These are phyloP conservation scores for Phytophthora aleatoria DNA, from an alignment of 352 stramenopile species.

Conservation along the genomic window DNA sequence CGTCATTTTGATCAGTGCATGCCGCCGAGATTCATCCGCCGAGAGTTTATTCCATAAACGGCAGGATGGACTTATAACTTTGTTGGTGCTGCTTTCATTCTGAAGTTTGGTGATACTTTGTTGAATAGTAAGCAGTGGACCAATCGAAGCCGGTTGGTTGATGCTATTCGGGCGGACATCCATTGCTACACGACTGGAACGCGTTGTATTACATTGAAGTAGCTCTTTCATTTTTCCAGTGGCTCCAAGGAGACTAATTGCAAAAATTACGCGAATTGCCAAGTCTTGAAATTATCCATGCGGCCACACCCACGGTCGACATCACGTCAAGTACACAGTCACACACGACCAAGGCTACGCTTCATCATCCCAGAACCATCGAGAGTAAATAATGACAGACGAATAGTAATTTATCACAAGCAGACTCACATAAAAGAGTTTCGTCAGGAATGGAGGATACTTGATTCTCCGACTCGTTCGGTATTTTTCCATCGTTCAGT, in stretches of 20 bases:
- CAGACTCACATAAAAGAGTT: not conserved
- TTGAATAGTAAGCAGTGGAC: not conserved
- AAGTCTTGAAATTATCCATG: not conserved
- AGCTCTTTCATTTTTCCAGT: not conserved
- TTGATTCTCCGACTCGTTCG: no score
- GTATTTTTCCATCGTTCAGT: no score
- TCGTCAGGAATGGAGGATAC: not conserved
- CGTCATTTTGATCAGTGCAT: not conserved
- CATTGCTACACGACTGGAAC: not conserved
- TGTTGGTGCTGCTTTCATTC: not conserved
- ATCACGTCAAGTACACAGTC: not conserved
- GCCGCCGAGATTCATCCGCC: not conserved
- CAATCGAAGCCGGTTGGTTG: not conserved
- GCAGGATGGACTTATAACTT: not conserved
- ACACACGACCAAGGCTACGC: not conserved
- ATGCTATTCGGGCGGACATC: not conserved
- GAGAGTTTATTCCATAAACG: not conserved
- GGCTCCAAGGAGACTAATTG: not conserved
- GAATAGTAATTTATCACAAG: not conserved
- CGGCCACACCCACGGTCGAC: not conserved
- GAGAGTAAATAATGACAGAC: constrained; percentile 1
- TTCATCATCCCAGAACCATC: not conserved
- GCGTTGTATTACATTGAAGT: not conserved
- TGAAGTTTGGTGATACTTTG: not conserved
- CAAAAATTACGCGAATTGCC: not conserved